Evolutionary conservation across 106 monocot species (phyloP), one percentile per base, ranked within the genome.

Genomic region (Phalaenopsis aphrodite): DNA sequence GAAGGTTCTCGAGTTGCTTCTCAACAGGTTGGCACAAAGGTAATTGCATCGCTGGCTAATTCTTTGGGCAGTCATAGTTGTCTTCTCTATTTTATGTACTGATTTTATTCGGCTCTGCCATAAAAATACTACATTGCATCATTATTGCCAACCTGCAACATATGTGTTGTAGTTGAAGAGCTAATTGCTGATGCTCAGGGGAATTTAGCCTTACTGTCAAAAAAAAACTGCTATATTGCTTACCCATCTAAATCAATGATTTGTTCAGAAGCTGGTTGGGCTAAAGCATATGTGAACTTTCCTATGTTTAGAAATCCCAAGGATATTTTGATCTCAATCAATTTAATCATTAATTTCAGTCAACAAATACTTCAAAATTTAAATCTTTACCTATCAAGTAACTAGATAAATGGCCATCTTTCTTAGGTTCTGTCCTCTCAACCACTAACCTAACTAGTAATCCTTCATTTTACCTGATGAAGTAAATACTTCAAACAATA

Each of bases 1-100:
- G 95, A 99, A 42, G 89, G 90, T 47, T 90, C 97, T 76, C 86
- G 96, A 80, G 91, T 88, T 45, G 83, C 90, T 65, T 80, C 90
- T 47, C 90, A 90, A 77, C 88, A 85, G 69, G 83, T 93, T 16
- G 91, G 84, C 76, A 79, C 75, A 16, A 99, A 99, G 89, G 98
- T 88, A 81, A 65, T 15, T 52, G 41, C 18, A 21, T 5, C 19
- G 19, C 2, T 45, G 42, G 17, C 5, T 75, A 43, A 42, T 75
- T 75, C 43, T 19, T 43, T 75, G 18, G 42, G n/a, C 43, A 75
- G 5, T 75, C 17, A 5, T 75, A 37, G 41, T n/a, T 19, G 45
- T 1, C 24, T 24, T 65, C 24, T 65, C 23, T 65, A 65, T 65
- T 65, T 65, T 6, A 65, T 8, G 64, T 8, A 24, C 64, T 24